Evolutionary conservation across 805 yeast genomes (phyloP).

Genomic region (Saccharomycopsis schoenii): DNA sequence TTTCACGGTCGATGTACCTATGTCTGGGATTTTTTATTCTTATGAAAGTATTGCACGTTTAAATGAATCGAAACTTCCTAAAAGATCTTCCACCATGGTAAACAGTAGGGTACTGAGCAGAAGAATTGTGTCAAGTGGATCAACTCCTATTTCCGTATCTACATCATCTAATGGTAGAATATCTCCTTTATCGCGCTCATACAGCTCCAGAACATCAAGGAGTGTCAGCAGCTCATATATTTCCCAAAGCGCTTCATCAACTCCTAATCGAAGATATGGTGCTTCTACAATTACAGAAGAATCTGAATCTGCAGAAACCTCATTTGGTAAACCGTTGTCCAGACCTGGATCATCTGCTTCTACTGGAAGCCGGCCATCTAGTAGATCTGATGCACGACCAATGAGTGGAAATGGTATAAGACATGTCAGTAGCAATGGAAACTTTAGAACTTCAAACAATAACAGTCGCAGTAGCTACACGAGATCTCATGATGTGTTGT

Average conservation of each 20-base stretch:
- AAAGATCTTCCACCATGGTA: not conserved
- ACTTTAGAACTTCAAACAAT: not conserved
- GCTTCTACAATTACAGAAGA: not conserved
- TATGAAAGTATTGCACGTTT: conserved; percentile 28
- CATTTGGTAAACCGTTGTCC: not conserved
- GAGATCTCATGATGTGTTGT: not conserved
- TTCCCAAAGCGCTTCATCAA: conserved; percentile 3
- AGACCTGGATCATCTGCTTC: not conserved
- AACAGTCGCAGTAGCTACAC: not conserved
- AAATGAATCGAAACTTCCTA: not conserved
- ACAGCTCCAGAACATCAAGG: not conserved
- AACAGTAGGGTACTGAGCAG: not conserved
- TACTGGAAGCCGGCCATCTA: not conserved
- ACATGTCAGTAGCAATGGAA: not conserved
- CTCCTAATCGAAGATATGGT: not conserved
- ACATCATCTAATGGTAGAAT: not conserved
- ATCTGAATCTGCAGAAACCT: not conserved
- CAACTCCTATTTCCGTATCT: not conserved
- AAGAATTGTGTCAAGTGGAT: conserved; percentile 1
- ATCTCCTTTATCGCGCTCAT: not conserved
- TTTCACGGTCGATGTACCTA: conserved; percentile 53
- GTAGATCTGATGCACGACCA: not conserved
- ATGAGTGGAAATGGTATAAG: not conserved
- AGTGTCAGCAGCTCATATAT: conserved; percentile 3
- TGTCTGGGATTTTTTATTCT: conserved; percentile 68